These are phyloP conservation scores for Annulohypoxylon maeteangense DNA, from an alignment of 495 filamentous ascomycete genomes.

Conservation along the genomic window DNA sequence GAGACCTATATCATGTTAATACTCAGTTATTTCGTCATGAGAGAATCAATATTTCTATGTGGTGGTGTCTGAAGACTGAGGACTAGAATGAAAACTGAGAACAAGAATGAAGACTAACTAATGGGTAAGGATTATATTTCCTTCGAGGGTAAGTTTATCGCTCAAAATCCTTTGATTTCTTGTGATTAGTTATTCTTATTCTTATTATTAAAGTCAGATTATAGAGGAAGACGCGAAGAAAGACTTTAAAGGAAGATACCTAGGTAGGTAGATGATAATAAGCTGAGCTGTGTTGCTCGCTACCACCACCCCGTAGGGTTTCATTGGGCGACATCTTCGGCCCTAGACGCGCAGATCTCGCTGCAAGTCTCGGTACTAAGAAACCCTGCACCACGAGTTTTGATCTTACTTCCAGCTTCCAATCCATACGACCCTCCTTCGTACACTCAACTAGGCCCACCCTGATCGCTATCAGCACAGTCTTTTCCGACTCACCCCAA, in stretches of 20 bases:
- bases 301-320: constrained; percentile 26
- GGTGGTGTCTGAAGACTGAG: not conserved
- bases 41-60: constrained; percentile 12
- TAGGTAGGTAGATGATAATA: not conserved
- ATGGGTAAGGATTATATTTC: not conserved
- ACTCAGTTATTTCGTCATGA: constrained; percentile 9
- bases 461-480: constrained; percentile 18
- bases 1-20: not conserved
- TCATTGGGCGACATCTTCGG: constrained; percentile 17
- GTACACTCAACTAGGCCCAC: not conserved
- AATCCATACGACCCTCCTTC: constrained; percentile 11
- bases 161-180: constrained; percentile 2
- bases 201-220: constrained; percentile 6
- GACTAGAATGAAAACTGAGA: no score
- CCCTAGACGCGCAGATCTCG: constrained; percentile 42
- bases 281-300: constrained; percentile 5
- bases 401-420: constrained; percentile 32
- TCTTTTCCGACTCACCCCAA: constrained; percentile 19
- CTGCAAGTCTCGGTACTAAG: constrained; percentile 46
- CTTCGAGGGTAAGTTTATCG: not conserved
- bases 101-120: no score
- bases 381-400: constrained; percentile 42
- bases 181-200: not conserved
- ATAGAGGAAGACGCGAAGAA: constrained; percentile 1
- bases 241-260: not conserved